Percentiles rank a stretch among this genome's conserved stretches.
These are phyloP conservation scores for Aspergillus chevalieri DNA, from an alignment of 2,329 filamentous ascomycete species.

Conservation along the genomic window DNA sequence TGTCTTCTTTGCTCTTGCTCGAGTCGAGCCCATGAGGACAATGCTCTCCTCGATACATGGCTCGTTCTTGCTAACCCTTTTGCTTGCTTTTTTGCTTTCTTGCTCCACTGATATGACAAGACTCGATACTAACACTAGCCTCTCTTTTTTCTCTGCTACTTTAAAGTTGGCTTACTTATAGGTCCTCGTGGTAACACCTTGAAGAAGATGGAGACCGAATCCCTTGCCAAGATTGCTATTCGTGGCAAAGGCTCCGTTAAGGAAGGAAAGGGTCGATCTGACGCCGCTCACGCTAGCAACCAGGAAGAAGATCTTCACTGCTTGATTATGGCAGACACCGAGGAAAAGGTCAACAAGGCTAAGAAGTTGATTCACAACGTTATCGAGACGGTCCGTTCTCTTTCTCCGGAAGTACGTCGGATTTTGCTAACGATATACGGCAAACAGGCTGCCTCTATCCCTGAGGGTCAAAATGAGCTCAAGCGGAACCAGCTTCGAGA, in stretches of 20 bases:
- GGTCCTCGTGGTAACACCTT: constrained; percentile 99
- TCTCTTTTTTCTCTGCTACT: constrained; percentile 62
- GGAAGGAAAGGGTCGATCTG: constrained; percentile 97
- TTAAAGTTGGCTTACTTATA: constrained; percentile 99
- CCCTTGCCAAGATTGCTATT: constrained; percentile 96
- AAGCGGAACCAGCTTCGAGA: constrained; percentile 98
- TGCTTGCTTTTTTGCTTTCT: constrained; percentile 15
- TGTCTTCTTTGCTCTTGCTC: constrained; percentile 40
- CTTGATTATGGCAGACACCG: constrained; percentile 98
- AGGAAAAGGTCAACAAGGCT: constrained; percentile 99
- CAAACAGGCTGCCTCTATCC: constrained; percentile 85
- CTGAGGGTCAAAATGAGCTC: constrained; percentile 96
- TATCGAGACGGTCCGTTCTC: constrained; percentile 83
- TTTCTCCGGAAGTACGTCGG: neutral
- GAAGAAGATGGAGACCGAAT: constrained; percentile 99
- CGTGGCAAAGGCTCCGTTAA: constrained; percentile 99
- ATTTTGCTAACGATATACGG: constrained; percentile 22
- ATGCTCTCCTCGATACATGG: constrained; percentile 17
- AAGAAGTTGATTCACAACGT: constrained; percentile 98
- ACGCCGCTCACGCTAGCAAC: constrained; percentile 98
- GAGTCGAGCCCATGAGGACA: constrained; percentile 34
- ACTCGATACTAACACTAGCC: constrained; percentile 81
- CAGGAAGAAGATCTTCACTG: constrained; percentile 99
- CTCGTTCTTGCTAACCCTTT: constrained; percentile 39
- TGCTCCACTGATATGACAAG: constrained; percentile 32